Conservation (phyloP, 1,284 basidiomycete species). For the Fistulina hepatica region DNA sequence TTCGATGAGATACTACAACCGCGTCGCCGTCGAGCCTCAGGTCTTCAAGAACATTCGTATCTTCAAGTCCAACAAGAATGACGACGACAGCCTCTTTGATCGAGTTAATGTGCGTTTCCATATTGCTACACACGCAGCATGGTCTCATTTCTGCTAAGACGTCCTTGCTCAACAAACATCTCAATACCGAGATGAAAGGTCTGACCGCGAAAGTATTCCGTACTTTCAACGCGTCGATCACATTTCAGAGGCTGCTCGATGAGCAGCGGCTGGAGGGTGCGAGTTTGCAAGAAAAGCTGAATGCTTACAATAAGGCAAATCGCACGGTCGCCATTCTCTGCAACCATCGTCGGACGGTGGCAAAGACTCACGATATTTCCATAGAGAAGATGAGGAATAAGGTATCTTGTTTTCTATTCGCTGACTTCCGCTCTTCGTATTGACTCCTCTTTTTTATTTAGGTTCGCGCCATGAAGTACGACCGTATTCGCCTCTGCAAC, state of each 20-base stretch:
- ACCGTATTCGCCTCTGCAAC: slow-evolving; percentile 85
- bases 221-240: slow-evolving; percentile 95
- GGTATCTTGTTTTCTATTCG: slow-evolving; percentile 33
- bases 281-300: slow-evolving; percentile 83
- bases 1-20: slow-evolving; percentile 92
- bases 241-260: slow-evolving; percentile 84
- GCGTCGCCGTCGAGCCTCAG: slow-evolving; percentile 76
- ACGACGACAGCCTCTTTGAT: slow-evolving; percentile 89
- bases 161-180: slow-evolving; percentile 76
- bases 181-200: slow-evolving; percentile 88
- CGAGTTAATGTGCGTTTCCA: slow-evolving; percentile 64
- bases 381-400: slow-evolving; percentile 90
- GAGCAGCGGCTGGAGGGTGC: slow-evolving; percentile 60
- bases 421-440: not conserved
- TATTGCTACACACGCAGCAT: not conserved
- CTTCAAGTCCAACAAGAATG: slow-evolving; percentile 84
- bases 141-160: slow-evolving; percentile 42
- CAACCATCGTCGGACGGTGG: slow-evolving; percentile 93
- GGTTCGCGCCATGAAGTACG: slow-evolving; percentile 81
- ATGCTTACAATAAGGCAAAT: slow-evolving; percentile 93
- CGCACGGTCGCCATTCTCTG: slow-evolving; percentile 91
- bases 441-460: slow-evolving; percentile 19
- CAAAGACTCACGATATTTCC: slow-evolving; percentile 83
- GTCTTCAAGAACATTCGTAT: slow-evolving; percentile 87
- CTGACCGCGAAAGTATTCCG: slow-evolving; percentile 97